These are phyloP conservation scores for Naganishia antarctica DNA, from an alignment of 768 basidiomycete species.

Conservation along the genomic window DNA sequence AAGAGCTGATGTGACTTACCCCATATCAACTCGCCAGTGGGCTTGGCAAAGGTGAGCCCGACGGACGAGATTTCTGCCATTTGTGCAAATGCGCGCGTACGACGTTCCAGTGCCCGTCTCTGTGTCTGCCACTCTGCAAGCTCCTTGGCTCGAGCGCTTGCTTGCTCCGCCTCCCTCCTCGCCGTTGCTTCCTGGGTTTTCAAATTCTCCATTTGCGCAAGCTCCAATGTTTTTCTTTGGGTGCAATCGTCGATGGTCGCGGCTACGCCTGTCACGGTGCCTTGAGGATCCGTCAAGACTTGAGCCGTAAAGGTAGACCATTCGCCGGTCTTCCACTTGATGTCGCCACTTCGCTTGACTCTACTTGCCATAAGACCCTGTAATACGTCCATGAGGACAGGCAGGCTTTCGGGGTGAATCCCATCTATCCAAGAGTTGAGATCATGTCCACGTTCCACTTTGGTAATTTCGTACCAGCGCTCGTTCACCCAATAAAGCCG, in stretches of 20 bases:
- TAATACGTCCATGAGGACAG: conserved; percentile 10
- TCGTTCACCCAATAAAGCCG: conserved; percentile 25
- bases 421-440: conserved; percentile 25
- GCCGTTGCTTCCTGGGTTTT: conserved; percentile 18
- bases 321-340: conserved; percentile 24
- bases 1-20: not conserved
- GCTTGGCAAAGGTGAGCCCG: conserved; percentile 16
- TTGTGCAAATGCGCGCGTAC: conserved; percentile 19
- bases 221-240: conserved; percentile 17
- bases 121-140: conserved; percentile 10
- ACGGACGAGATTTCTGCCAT: conserved; percentile 24
- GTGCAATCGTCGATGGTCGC: conserved; percentile 22
- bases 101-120: conserved; percentile 17
- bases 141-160: not conserved
- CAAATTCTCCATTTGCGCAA: conserved; percentile 12
- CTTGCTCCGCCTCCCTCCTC: conserved; percentile 6
- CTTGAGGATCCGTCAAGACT: conserved; percentile 16
- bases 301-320: conserved; percentile 21
- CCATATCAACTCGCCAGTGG: conserved; percentile 19
- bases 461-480: conserved; percentile 14
- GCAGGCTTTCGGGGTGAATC: conserved; percentile 5
- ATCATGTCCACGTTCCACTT: conserved; percentile 5
- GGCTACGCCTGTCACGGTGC: conserved; percentile 10
- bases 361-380: conserved; percentile 6
- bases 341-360: conserved; percentile 1